Evolutionary conservation across 2,329 filamentous ascomycete species (phyloP), one percentile per base, ranked within the genome.

Genomic region (Fusarium tuaranense): DNA sequence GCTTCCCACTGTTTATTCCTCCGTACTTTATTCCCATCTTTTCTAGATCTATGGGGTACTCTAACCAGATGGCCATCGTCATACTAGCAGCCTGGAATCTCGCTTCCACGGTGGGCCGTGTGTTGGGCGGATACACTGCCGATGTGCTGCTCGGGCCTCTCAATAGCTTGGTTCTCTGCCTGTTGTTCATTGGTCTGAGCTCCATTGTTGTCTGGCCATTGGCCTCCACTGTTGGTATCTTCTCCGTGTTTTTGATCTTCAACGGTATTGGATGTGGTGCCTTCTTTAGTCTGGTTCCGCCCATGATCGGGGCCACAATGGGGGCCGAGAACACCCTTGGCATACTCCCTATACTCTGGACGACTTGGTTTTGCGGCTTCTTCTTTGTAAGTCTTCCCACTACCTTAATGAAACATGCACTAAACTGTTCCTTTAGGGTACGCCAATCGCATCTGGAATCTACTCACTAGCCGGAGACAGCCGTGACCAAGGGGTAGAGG

Each of bases 251-350:
- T 9, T 61, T 77, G 0, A 39, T 79, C 2, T 63, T 81, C 7
- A 80, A 81, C 12, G 80, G 79, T 0, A 73, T 81, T 16, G 79
- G 79, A 1, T 81, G 79, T 2, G 80, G 80, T 2, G 78, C 79
- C 0, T 81, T 80, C 58, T 81, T 81, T n/a, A 81, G 79, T 25
- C 65, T 81, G 2, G 80, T 80, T 5, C 80, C 79, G 1, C 71
- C 78, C 0, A 78, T 77, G 27, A 39, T 81, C 5, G 77, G 80
- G 1, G 74, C 77, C 1, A 74, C 73, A 0, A 80, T 81, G 65
- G 79, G 80, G 0, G 30, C 57, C 4, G 75, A 77, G 36, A 78
- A 77, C 6, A 74, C 72, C 0, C 70, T 80, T 0, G 75, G 76
- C 0, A 76, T 79, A 2, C 57, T 81, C 0, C 79, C 79, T 0